Conservation (phyloP, 2,329 filamentous ascomycete species). For the Diaporthe destruens region DNA sequence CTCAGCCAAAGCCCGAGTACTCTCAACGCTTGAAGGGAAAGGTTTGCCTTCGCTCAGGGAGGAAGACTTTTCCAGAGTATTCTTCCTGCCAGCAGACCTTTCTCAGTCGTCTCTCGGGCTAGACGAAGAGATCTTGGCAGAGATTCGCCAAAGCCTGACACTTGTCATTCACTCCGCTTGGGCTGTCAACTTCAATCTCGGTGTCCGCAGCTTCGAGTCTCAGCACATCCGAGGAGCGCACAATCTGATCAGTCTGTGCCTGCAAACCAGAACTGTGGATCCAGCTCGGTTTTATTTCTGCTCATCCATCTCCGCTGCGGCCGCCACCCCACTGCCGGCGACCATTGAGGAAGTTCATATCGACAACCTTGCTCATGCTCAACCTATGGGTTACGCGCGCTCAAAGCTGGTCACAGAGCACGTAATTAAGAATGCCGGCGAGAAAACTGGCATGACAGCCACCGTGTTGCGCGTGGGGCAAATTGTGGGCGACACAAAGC, state of each 20-base stretch:
- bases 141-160: slow-evolving; percentile 12
- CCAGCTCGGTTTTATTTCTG: slow-evolving; percentile 31
- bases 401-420: slow-evolving; percentile 37
- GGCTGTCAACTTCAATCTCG: slow-evolving; percentile 39
- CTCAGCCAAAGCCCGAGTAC: slow-evolving; percentile 49
- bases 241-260: slow-evolving; percentile 31
- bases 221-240: slow-evolving; percentile 34
- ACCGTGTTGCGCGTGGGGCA: slow-evolving; percentile 58
- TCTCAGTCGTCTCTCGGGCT: slow-evolving; percentile 16
- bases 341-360: slow-evolving; percentile 52
- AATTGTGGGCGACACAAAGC: slow-evolving; percentile 59
- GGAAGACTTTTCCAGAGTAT: slow-evolving; percentile 1
- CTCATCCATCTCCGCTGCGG: slow-evolving; percentile 46
- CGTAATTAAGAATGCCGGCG: slow-evolving; percentile 44
- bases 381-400: slow-evolving; percentile 44
- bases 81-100: not conserved
- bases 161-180: slow-evolving; percentile 34
- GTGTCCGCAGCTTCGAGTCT: slow-evolving; percentile 38
- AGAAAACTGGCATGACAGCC: slow-evolving; percentile 49
- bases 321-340: slow-evolving; percentile 53
- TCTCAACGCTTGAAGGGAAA: slow-evolving; percentile 45
- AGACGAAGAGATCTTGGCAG: not conserved
- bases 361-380: slow-evolving; percentile 53
- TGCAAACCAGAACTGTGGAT: not conserved
- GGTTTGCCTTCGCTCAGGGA: not conserved